phyloP scores from a whole-genome alignment of 2,329 filamentous ascomycete genomes.

The Pezicula carpinea region DNA sequence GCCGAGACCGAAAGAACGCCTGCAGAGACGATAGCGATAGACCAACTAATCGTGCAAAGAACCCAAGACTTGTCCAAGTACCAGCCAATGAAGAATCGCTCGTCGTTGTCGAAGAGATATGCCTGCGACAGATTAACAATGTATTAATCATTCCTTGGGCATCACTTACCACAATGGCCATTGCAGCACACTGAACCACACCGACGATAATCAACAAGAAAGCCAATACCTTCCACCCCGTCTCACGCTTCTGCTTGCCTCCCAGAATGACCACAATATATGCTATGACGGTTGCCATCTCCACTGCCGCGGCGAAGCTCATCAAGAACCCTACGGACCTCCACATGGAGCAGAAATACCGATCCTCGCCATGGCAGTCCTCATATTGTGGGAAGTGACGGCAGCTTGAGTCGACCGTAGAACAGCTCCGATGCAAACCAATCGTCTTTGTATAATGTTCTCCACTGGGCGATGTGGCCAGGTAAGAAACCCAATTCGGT shows the following conservation, averaged over 20 bases:
- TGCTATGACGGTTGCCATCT: slow-evolving; percentile 74
- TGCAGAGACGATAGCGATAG: slow-evolving; percentile 47
- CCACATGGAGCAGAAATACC: slow-evolving; percentile 90
- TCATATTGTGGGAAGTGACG: slow-evolving; percentile 61
- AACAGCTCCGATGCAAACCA: slow-evolving; percentile 80
- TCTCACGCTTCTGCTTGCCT: slow-evolving; percentile 73
- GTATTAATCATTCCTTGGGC: background rate
- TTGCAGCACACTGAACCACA: slow-evolving; percentile 67
- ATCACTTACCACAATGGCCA: slow-evolving; percentile 69
- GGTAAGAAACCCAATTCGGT: slow-evolving; percentile 67
- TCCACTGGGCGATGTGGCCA: slow-evolving; percentile 43
- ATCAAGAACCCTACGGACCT: slow-evolving; percentile 82
- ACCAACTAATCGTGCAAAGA: slow-evolving; percentile 56
- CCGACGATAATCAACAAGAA: slow-evolving; percentile 62
- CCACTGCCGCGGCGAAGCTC: slow-evolving; percentile 75
- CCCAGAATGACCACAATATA: slow-evolving; percentile 75
- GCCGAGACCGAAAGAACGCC: slow-evolving; percentile 62
- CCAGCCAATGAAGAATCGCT: slow-evolving; percentile 81
- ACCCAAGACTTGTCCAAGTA: slow-evolving; percentile 74
- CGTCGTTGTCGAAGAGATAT: slow-evolving; percentile 77
- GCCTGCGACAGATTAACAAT: slow-evolving; percentile 46
- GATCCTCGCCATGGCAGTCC: slow-evolving; percentile 52
- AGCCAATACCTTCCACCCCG: slow-evolving; percentile 74
- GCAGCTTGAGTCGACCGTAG: slow-evolving; percentile 53
- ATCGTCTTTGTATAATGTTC: slow-evolving; percentile 58